Evolutionary conservation across 2,329 filamentous ascomycete species (phyloP), one percentile per base, ranked within the genome.

Genomic region (Talaromyces pinophilus): DNA sequence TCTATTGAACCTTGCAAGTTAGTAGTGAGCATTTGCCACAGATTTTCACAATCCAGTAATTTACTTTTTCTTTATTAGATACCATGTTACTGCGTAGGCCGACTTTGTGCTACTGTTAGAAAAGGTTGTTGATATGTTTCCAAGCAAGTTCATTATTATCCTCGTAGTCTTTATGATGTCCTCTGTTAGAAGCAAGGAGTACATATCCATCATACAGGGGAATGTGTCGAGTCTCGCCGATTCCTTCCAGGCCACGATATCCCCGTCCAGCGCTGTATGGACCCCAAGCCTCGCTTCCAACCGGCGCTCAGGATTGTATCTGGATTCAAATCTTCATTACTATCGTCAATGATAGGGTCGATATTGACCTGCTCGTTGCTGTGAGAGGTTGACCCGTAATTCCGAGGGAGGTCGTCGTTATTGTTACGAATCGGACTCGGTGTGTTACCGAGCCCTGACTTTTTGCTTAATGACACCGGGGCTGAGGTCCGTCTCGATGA

Each of bases 401-500:
- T 63, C 66, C 60, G 69, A 15, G 65, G 10, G 13, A 10, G 35
- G 30, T 17, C 50, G 25, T 44, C 59, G 28, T 22, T 42, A 13
- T 3, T 35, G 1, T 22, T 30, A n/a, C 13, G 50, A 25, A 22
- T 50, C 15, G 42, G 54, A 25, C 46, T 66, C 10, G n/a, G 10
- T 15, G 54, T n/a, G 30, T 60, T 44, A 38, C 28, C 42, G 28
- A 46, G 30, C 3, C 59, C 50, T 17, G 71, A 61, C 19, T 63
- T 62, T 40, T 68, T 67, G 25, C 69, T 52, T 10, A 70, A 70
- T 19, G 71, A 65, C 8, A 71, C 69, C 0, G 76, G 70, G 15
- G 72, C 70, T 1, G 76, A 77, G 17, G 72, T 71, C 38, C 72
- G 70, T 50, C 72, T 73, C 59, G 67, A 69, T 35, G 68, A 63